Evolutionary conservation across 2,329 filamentous ascomycete species (phyloP), one percentile per base, ranked within the genome.

Genomic region (Alternaria rosae): DNA sequence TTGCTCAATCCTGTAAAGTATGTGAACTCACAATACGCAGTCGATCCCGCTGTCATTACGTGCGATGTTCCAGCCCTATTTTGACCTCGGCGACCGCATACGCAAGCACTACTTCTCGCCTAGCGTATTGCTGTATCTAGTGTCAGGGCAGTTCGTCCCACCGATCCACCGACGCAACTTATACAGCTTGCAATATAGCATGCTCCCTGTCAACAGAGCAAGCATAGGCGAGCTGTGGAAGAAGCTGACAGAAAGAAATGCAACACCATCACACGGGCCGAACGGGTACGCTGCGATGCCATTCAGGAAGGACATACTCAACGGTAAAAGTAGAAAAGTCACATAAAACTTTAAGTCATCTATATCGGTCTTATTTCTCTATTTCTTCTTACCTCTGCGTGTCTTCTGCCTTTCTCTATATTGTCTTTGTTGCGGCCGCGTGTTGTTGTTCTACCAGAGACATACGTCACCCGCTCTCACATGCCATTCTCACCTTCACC

Each of bases 1-100:
- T 23, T 67, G 66, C 64, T 45, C 45, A 17, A 11, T 26, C 7
- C 11, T 11, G n/a, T n/a, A 25, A 28, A 13, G 7, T 17, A 12
- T 8, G 8, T 21, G 44, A 52, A 7, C 47, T 59, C 20, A 59
- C 28, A 23, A 8, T 2, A 15, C 15, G 5, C 20, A 76, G 71
- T 94, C 94, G 4, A 91, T 97, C 7, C 94, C 95, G 3, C 87
- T 99, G 7, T 89, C 92, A 4, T 92, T 98, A 69, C 87, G 90
- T n/a, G 92, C 92, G 72, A 98, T 98, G 88, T 98, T 99, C 80
- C 88, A 96, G 63, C 94, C 98, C 74, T 99, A 99, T 81, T 97
- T 96, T 76, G 93, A 97, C 78, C 92, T 99, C 73, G 93, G 91
- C 26, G 89, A 92, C 66, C 92, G 95, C 50, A 92, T 99, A 65